Evolutionary conservation across 805 yeast genomes (phyloP).

Genomic region (Candida quercuum): DNA sequence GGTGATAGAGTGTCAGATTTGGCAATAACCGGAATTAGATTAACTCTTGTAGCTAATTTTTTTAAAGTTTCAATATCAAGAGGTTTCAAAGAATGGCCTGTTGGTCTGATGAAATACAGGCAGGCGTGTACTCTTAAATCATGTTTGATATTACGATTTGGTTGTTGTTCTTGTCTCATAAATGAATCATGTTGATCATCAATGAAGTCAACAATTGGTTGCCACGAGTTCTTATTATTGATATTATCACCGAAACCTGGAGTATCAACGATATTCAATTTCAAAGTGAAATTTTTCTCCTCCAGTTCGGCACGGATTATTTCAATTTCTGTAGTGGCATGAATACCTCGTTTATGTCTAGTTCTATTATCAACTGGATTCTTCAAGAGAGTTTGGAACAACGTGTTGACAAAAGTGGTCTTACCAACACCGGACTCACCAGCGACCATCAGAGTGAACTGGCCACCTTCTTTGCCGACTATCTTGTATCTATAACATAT

Average conservation of each 20-base stretch:
- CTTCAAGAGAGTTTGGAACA: constrained; percentile 71
- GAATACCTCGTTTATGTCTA: constrained; percentile 52
- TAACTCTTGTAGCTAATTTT: constrained; percentile 71
- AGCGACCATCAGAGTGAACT: constrained; percentile 76
- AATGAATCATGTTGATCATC: constrained; percentile 86
- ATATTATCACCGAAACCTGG: constrained; percentile 94
- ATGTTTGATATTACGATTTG: constrained; percentile 55
- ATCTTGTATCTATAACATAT: constrained; percentile 50
- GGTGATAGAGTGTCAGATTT: constrained; percentile 24
- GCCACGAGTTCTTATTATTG: constrained; percentile 82
- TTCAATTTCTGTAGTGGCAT: constrained; percentile 72
- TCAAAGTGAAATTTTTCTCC: constrained; percentile 75
- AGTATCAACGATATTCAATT: constrained; percentile 81
- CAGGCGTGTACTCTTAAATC: constrained; percentile 91
- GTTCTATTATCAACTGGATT: constrained; percentile 36
- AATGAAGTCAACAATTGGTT: constrained; percentile 78
- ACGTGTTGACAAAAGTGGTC: constrained; percentile 83
- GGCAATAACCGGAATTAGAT: constrained; percentile 76
- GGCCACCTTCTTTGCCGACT: constrained; percentile 69
- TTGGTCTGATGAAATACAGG: constrained; percentile 84
- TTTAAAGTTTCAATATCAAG: constrained; percentile 87
- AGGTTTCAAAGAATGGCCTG: constrained; percentile 83
- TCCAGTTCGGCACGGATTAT: constrained; percentile 75
- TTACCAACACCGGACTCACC: constrained; percentile 93
- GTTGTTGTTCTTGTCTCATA: constrained; percentile 94